Base-by-base conservation (phyloP, 2,329 filamentous ascomycete species). In the Trichoderma simmonsii region DNA sequence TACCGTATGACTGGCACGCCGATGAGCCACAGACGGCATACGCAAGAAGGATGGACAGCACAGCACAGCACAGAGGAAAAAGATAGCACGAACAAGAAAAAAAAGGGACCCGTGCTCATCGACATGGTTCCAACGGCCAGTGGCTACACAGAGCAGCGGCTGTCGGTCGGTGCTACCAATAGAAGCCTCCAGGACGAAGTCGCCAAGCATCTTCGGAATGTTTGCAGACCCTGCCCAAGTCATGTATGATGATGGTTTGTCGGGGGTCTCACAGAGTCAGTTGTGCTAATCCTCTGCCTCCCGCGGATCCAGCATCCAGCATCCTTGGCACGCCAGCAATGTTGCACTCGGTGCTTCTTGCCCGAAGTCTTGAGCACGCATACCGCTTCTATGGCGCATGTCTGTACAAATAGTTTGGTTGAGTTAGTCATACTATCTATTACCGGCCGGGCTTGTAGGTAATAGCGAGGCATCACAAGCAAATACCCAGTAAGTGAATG, bases 191-290 rank as follows among this genome's bases (percentile, higher is more conserved):
- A 21, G 15, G 54, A 68, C 28, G 56, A 60, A 32, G 56, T 26
- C 18, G 64, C 64, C 64, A 67, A 67, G 64, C 15, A 24, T 36
- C 32, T 36, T 59, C 64, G 64, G 64, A 67, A 67, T 67, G 64
- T 30, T 64, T 64, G 36, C 15, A 64, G 60, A 18, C 60, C 60
- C 14, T 61, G 59, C 12, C 12, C 59, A 34, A 39, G 59, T 32
- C 30, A 34, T 61, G 59, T 61, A 34, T 34, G 43, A 54, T 65
- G 60, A 26, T 28, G 24, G 21, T 18, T 63, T 39, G 7, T 63
- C 60, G 60, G 34, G 34, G 34, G 61, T 64, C 61, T 32, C 36
- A 12, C 56, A 32, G 28, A n/a, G 9, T 14, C 26, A 60, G 56
- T 28, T 30, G 8, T 59, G 56, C 24, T 11, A 32, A 28, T 32